Conservation (phyloP, 495 filamentous ascomycete genomes). For the Aspergillus coremiiformis region DNA sequence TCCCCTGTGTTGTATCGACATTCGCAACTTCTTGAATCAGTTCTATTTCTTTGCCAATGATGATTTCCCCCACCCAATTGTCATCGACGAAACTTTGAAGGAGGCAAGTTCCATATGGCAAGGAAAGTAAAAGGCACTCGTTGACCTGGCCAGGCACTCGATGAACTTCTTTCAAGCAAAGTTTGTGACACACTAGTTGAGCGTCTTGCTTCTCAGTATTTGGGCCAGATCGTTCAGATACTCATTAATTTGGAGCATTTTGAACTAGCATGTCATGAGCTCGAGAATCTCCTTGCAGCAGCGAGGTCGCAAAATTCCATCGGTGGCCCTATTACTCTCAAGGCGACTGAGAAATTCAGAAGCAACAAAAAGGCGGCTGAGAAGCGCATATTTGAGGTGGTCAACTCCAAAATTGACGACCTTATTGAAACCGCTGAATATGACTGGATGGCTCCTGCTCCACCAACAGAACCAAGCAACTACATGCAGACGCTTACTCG, state of each 20-base stretch:
- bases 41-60: conserved; percentile 95
- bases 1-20: conserved; percentile 93
- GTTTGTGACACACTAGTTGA: conserved; percentile 88
- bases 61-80: conserved; percentile 76
- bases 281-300: conserved; percentile 74
- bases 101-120: conserved; percentile 40
- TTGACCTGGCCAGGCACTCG: conserved; percentile 52
- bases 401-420: conserved; percentile 98
- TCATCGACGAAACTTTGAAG: conserved; percentile 84
- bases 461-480: conserved; percentile 64
- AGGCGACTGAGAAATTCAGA: conserved; percentile 77
- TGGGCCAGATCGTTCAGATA: conserved; percentile 97
- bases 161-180: conserved; percentile 80
- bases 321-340: conserved; percentile 64
- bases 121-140: background rate
- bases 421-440: conserved; percentile 95
- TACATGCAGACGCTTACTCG: conserved; percentile 92
- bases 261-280: conserved; percentile 79
- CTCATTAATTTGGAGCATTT: conserved; percentile 97
- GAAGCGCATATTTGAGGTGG: conserved; percentile 95
- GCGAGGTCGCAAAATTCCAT: conserved; percentile 68
- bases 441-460: conserved; percentile 71
- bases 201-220: conserved; percentile 80
- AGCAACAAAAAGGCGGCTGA: conserved; percentile 92
- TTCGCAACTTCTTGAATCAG: conserved; percentile 91